Percentiles rank a stretch among this genome's conserved stretches.
Conservation (phyloP, 441 rosid species). For the Erodium trifolium region DNA sequence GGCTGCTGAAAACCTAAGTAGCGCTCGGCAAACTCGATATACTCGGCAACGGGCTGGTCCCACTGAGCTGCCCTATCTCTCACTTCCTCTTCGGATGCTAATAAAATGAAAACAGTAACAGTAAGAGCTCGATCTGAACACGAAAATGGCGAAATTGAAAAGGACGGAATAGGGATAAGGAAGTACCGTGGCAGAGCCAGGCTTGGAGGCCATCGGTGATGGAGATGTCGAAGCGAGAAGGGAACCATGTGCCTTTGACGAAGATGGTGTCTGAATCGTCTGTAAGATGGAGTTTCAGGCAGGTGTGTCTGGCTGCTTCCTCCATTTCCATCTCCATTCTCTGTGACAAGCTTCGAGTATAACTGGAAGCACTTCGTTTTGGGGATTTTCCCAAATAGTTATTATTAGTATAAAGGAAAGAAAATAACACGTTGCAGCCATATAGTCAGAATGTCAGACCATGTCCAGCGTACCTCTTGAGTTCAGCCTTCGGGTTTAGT, state of each 20-base stretch:
- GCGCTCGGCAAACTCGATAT: slow-evolving; percentile 50
- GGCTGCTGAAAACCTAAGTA: slow-evolving; percentile 71
- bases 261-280: slow-evolving; percentile 38
- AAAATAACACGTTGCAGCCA: no score
- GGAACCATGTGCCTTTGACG: slow-evolving; percentile 65
- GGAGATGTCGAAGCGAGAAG: slow-evolving; percentile 53
- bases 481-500: no score
- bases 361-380: no score
- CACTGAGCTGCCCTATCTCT: slow-evolving; percentile 76
- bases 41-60: slow-evolving; percentile 65
- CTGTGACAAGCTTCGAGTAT: no score
- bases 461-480: no score
- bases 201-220: slow-evolving; percentile 66
- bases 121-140: not conserved
- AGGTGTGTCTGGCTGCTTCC: slow-evolving; percentile 44
- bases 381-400: no score
- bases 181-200: slow-evolving; percentile 62
- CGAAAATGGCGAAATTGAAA: not conserved
- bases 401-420: no score
- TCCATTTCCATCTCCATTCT: slow-evolving; percentile 19
- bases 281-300: slow-evolving; percentile 54
- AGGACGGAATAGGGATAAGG: not conserved
- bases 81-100: slow-evolving; percentile 72
- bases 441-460: no score
- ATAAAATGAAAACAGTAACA: not conserved